These are phyloP conservation scores for Mucor plumbeus DNA, from an alignment of 371 early-diverging fungal genomes.

Conservation along the genomic window DNA sequence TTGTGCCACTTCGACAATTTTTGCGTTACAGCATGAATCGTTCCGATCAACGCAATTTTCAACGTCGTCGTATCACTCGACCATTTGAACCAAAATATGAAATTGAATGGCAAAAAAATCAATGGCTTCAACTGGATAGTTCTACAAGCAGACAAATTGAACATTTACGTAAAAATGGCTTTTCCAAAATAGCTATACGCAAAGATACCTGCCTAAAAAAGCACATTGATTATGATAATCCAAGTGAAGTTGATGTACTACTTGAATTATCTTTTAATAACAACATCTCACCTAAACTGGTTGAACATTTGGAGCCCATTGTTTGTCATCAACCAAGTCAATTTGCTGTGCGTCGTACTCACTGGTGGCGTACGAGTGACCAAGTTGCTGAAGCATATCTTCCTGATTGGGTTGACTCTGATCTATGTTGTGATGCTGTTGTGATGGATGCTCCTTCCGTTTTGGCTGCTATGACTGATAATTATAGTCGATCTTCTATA, in stretches of 20 bases:
- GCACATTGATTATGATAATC: constrained; percentile 18
- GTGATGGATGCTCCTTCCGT: constrained; percentile 19
- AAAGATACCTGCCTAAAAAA: constrained; percentile 21
- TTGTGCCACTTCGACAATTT: constrained; percentile 26
- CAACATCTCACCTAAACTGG: neutral
- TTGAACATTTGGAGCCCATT: neutral
- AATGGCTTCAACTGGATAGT: constrained; percentile 26
- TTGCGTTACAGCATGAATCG: constrained; percentile 25
- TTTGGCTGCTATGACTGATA: constrained; percentile 15
- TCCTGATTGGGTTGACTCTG: constrained; percentile 27
- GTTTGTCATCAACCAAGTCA: constrained; percentile 18
- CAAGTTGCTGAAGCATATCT: constrained; percentile 33
- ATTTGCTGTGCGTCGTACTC: constrained; percentile 20
- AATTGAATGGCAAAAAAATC: constrained; percentile 29
- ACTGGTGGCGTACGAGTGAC: constrained; percentile 32
- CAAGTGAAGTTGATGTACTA: constrained; percentile 18
- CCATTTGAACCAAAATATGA: constrained; percentile 23
- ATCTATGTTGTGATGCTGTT: constrained; percentile 15
- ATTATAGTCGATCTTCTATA: constrained; percentile 7
- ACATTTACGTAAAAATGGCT: constrained; percentile 13
- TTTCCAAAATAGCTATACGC: constrained; percentile 20
- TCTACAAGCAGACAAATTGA: constrained; percentile 26
- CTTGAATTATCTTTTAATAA: constrained; percentile 12
- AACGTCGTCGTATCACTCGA: constrained; percentile 11
- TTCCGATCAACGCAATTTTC: constrained; percentile 17